A percentile compares a stretch with the other conserved stretches of the same genome.
Conservation (phyloP, 225 moss, liverwort and hornwort species). For the Lunularia cruciata region DNA sequence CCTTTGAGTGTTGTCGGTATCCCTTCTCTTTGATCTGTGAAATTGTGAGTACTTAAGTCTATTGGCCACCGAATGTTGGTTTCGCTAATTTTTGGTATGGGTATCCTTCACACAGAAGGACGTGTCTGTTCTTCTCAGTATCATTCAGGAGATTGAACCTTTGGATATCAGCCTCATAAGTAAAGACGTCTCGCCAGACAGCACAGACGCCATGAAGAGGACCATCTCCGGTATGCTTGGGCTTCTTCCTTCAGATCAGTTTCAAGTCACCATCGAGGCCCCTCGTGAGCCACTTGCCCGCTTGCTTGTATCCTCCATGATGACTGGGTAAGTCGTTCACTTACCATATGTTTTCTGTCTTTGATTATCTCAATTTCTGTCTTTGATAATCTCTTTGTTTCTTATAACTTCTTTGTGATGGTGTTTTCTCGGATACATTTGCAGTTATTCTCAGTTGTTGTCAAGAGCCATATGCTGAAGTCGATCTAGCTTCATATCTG, state of each 20-base stretch:
- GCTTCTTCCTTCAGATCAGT: conserved; percentile 39
- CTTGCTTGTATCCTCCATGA: conserved; percentile 42
- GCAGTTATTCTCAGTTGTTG: neutral
- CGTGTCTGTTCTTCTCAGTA: conserved; percentile 20
- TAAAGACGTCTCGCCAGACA: conserved; percentile 38
- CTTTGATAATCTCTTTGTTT: too few species aligned
- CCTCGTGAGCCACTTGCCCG: conserved; percentile 27
- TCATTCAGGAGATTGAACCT: conserved; percentile 36
- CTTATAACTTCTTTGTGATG: neutral
- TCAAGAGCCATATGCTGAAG: too few species aligned
- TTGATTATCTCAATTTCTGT: neutral
- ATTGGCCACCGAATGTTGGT: too few species aligned
- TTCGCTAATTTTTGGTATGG: too few species aligned
- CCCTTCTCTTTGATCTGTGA: too few species aligned
- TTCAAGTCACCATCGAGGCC: conserved; percentile 31
- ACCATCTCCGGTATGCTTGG: conserved; percentile 41
- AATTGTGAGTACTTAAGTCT: too few species aligned
- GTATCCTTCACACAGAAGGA: neutral
- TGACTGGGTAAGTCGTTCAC: conserved; percentile 32
- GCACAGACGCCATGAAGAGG: conserved; percentile 41
- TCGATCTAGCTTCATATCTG: neutral
- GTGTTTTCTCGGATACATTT: neutral
- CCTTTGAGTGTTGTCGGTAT: too few species aligned
- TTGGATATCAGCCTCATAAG: conserved; percentile 37
- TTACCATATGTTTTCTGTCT: neutral